These are phyloP conservation scores for Ogataea neopini DNA, from an alignment of 805 yeast genomes.

Conservation along the genomic window DNA sequence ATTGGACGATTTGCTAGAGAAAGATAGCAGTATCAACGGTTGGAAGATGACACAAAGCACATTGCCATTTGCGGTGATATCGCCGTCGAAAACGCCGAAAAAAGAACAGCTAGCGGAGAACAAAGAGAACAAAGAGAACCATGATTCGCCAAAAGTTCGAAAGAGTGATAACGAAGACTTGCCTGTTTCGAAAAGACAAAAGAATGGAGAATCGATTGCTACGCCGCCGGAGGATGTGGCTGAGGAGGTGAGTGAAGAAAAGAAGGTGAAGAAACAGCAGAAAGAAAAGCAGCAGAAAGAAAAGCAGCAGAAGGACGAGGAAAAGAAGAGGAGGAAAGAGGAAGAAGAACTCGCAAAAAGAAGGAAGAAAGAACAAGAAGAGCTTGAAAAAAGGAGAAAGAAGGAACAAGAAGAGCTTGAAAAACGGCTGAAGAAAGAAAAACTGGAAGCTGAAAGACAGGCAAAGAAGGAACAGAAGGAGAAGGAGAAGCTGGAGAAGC, in stretches of 20 bases:
- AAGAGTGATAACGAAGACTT: neutral
- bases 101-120: conserved; percentile 8
- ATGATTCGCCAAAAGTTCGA: neutral
- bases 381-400: conserved; percentile 10
- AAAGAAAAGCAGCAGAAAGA: too few species aligned
- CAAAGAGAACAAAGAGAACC: conserved; percentile 1
- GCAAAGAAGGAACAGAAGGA: conserved; percentile 33
- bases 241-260: conserved; percentile 3
- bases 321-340: conserved; percentile 8
- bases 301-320: conserved; percentile 7
- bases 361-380: conserved; percentile 13
- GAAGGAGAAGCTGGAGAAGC: conserved; percentile 28
- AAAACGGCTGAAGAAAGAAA: conserved; percentile 28
- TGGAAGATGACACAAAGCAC: conserved; percentile 18
- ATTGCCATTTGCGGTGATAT: conserved; percentile 14
- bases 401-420: conserved; percentile 18
- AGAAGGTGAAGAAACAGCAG: conserved; percentile 8
- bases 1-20: neutral
- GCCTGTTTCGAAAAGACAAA: neutral
- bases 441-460: conserved; percentile 27
- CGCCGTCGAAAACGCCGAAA: conserved; percentile 23
- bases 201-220: conserved; percentile 1
- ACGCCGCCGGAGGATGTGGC: conserved; percentile 5
- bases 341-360: conserved; percentile 11
- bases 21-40: too few species aligned